Percentiles rank a stretch among this genome's conserved stretches.
These are phyloP conservation scores for Trametes cingulata DNA, from an alignment of 768 basidiomycete genomes.

Conservation along the genomic window DNA sequence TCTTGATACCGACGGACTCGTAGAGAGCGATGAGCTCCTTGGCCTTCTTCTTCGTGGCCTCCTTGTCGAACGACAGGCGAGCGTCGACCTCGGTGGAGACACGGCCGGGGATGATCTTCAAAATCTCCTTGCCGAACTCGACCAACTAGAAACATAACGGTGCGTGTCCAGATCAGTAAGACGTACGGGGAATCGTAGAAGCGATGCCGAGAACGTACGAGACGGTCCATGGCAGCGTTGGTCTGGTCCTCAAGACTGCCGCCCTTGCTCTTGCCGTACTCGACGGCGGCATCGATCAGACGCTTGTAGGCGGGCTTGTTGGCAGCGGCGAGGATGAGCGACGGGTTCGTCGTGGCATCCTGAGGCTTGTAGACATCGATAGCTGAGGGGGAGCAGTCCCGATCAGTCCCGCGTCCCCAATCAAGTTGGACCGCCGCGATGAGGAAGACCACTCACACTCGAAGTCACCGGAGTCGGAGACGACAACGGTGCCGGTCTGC, in stretches of 20 bases:
- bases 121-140: slow-evolving; percentile 96
- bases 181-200: slow-evolving; percentile 2
- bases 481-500: slow-evolving; percentile 91
- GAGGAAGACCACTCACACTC: slow-evolving; percentile 51
- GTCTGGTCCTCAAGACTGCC: slow-evolving; percentile 73
- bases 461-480: slow-evolving; percentile 97
- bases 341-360: slow-evolving; percentile 99
- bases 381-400: slow-evolving; percentile 46
- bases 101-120: slow-evolving; percentile 94
- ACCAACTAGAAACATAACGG: slow-evolving; percentile 62
- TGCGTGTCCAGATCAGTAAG: neutral
- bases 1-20: slow-evolving; percentile 88
- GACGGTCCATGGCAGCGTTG: slow-evolving; percentile 82
- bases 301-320: slow-evolving; percentile 85
- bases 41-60: slow-evolving; percentile 87
- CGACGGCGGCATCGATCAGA: slow-evolving; percentile 75
- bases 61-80: slow-evolving; percentile 94
- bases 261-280: slow-evolving; percentile 79
- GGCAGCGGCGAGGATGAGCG: slow-evolving; percentile 89
- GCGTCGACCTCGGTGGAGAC: slow-evolving; percentile 99
- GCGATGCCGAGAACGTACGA: slow-evolving; percentile 63
- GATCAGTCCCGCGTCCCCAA: slow-evolving; percentile 15
- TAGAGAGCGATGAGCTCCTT: slow-evolving; percentile 92
- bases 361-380: slow-evolving; percentile 96
- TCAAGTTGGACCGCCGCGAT: slow-evolving; percentile 6